A percentile compares a stretch with the other conserved stretches of the same genome.
Evolutionary conservation across 179 eudicot species (phyloP).

Genomic region (Nepenthes alata): DNA sequence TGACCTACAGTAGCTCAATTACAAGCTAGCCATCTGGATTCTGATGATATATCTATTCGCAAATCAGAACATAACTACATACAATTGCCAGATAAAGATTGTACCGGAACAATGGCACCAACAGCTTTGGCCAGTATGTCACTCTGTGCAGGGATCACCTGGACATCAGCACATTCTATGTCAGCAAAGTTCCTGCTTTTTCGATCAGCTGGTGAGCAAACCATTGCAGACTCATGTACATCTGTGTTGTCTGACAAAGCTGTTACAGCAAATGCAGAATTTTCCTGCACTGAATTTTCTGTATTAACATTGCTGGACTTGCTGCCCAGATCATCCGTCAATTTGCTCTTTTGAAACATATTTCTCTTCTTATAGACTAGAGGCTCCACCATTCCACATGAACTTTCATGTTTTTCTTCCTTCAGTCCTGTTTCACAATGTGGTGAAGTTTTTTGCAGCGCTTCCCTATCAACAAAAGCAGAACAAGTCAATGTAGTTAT

Average conservation of each 20-base stretch:
- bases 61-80: too few relatives aligned
- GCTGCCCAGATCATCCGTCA: conserved; percentile 7
- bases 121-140: too few relatives aligned
- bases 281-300: conserved; percentile 12
- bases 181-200: conserved; percentile 6
- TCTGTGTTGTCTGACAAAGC: conserved; percentile 15
- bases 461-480: conserved; percentile 11
- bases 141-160: conserved; percentile 8
- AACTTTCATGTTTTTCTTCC: background rate
- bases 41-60: background rate
- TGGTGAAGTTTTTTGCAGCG: conserved; percentile 1
- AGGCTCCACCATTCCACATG: conserved; percentile 10
- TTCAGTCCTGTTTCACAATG: conserved; percentile 3
- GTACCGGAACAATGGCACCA: conserved; percentile 21
- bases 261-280: conserved; percentile 10
- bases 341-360: conserved; percentile 14
- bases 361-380: conserved; percentile 23
- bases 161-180: conserved; percentile 12
- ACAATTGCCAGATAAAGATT: background rate
- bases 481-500: too few relatives aligned
- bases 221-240: conserved; percentile 13
- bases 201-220: conserved; percentile 11
- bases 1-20: background rate
- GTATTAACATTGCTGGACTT: conserved; percentile 11
- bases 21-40: background rate